Evolutionary conservation across 1,284 basidiomycete genomes (phyloP).

Genomic region (Veloporphyrellus conicus): DNA sequence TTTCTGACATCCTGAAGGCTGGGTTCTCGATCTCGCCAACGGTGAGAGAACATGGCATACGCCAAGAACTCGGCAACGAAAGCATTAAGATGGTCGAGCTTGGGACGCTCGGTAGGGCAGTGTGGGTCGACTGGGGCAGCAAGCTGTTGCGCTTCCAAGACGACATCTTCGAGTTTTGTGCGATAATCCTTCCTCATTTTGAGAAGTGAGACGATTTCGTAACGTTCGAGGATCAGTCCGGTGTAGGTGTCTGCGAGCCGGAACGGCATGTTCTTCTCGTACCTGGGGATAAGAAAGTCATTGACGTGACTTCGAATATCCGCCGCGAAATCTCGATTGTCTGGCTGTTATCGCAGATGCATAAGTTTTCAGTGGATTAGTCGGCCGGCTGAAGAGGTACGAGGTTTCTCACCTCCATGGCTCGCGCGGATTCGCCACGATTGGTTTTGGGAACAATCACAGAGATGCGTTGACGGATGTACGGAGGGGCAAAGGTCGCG

Average conservation of each 20-base stretch:
- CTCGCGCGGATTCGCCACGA: too few species aligned
- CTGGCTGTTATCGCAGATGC: not conserved
- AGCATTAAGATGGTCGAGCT: constrained; percentile 7
- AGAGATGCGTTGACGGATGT: too few species aligned
- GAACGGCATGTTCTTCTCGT: constrained; percentile 21
- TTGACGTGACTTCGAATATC: constrained; percentile 13
- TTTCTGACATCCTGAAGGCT: constrained; percentile 13
- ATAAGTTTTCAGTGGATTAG: not conserved
- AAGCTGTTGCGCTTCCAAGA: constrained; percentile 8
- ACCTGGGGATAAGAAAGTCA: constrained; percentile 15
- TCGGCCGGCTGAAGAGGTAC: not conserved
- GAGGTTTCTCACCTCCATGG: constrained; percentile 4
- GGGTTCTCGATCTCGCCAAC: constrained; percentile 19
- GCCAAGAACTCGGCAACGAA: constrained; percentile 21
- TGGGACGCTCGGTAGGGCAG: not conserved
- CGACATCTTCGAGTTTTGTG: constrained; percentile 7
- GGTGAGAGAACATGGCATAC: constrained; percentile 25
- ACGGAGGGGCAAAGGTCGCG: too few species aligned
- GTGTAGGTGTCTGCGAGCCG: constrained; percentile 26
- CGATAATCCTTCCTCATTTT: constrained; percentile 12
- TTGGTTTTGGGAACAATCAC: too few species aligned
- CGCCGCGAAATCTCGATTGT: constrained; percentile 5
- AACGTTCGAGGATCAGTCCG: constrained; percentile 20
- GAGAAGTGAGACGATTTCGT: constrained; percentile 16
- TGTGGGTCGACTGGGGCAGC: constrained; percentile 2